Conservation (phyloP, 176 grass and related monocot species). For the Bonia amplexicaulis region DNA sequence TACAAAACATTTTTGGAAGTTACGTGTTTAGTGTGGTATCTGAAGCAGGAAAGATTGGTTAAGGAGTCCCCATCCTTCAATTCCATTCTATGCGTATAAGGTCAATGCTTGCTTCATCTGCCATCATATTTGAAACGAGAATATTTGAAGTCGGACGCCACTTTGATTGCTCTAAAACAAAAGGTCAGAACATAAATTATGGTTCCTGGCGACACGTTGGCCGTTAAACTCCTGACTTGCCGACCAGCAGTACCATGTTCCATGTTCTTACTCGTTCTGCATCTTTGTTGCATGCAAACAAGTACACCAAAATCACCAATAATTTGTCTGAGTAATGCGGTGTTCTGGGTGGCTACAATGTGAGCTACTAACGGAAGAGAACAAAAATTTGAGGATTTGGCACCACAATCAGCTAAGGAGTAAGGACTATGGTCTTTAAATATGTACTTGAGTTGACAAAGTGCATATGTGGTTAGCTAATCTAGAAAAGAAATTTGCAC, state of each 20-base stretch:
- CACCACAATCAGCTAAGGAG: not conserved
- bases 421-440: not conserved
- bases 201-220: not conserved
- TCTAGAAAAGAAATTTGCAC: not conserved
- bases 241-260: not conserved
- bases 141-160: slow-evolving; percentile 1
- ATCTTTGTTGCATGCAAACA: not conserved
- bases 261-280: not conserved
- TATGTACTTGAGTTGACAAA: not conserved
- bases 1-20: not conserved
- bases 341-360: not conserved
- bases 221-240: not conserved
- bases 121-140: not conserved
- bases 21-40: not conserved
- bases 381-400: too few species aligned
- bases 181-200: slow-evolving; percentile 15
- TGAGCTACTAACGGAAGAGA: not conserved
- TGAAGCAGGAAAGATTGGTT: not conserved
- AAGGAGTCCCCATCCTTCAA: not conserved
- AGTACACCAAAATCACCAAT: not conserved
- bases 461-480: not conserved
- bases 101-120: slow-evolving; percentile 17
- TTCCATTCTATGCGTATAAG: not conserved
- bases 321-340: not conserved
- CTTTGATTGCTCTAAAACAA: not conserved